Evolutionary conservation across 108 stramenopile species (phyloP).

Genomic region (Nitzschia palea): DNA sequence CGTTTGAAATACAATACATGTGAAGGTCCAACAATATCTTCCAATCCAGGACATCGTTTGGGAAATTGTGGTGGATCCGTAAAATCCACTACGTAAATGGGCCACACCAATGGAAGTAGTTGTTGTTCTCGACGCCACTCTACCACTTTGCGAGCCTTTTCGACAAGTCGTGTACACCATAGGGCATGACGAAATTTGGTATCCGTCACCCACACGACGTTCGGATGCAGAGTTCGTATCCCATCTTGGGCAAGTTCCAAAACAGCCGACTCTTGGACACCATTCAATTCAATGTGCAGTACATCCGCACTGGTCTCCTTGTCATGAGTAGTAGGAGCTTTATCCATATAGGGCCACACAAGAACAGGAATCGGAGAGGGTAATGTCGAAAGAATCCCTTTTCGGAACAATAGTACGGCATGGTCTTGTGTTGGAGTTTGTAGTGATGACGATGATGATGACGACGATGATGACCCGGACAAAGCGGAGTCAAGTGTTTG

Average conservation of each 20-base stretch:
- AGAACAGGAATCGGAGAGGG: slow-evolving; percentile 19
- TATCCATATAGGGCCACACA: slow-evolving; percentile 26
- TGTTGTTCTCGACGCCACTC: background rate
- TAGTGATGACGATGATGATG: too few species aligned
- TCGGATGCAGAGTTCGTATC: slow-evolving; percentile 14
- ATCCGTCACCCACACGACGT: slow-evolving; percentile 35
- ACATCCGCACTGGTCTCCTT: slow-evolving; percentile 19
- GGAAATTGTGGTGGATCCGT: slow-evolving; percentile 16
- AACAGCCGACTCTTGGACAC: slow-evolving; percentile 18
- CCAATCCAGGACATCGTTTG: slow-evolving; percentile 15
- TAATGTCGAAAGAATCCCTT: background rate
- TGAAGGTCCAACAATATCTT: slow-evolving; percentile 16
- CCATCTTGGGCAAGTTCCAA: slow-evolving; percentile 13
- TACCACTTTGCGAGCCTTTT: slow-evolving; percentile 5
- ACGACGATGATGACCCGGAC: too few species aligned
- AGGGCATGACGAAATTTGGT: slow-evolving; percentile 6
- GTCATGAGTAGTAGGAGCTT: background rate
- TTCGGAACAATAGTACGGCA: slow-evolving; percentile 1
- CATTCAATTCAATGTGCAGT: slow-evolving; percentile 28
- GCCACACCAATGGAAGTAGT: slow-evolving; percentile 21
- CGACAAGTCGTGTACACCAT: slow-evolving; percentile 23
- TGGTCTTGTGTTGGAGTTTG: background rate
- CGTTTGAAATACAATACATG: slow-evolving; percentile 27
- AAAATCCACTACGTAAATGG: slow-evolving; percentile 37
- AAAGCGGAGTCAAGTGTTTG: too few species aligned